Conservation (phyloP, 1,284 basidiomycete genomes). For the Ustilago nuda region DNA sequence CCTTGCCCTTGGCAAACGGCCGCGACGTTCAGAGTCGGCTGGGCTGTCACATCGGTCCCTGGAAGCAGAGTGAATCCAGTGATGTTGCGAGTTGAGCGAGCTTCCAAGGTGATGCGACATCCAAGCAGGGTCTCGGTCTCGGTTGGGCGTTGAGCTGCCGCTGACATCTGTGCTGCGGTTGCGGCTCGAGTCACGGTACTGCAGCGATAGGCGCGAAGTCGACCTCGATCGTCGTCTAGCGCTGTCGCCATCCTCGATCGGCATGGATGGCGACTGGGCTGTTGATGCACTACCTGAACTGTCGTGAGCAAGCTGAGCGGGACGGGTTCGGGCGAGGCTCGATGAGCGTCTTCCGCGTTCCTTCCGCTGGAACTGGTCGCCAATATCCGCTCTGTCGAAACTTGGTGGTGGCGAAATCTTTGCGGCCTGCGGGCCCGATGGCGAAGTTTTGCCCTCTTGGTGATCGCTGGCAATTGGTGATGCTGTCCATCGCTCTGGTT, state of each 20-base stretch:
- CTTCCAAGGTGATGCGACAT: constrained; percentile 24
- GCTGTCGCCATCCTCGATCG: constrained; percentile 17
- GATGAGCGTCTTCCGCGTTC: constrained; percentile 40
- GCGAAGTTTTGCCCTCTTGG: background rate
- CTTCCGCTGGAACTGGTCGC: constrained; percentile 17
- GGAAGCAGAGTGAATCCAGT: constrained; percentile 15
- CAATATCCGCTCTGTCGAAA: constrained; percentile 24
- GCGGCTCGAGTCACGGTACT: constrained; percentile 38
- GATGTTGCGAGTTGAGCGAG: constrained; percentile 29
- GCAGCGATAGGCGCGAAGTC: constrained; percentile 35
- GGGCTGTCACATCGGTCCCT: constrained; percentile 48
- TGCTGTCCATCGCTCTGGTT: constrained; percentile 1
- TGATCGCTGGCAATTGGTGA: background rate
- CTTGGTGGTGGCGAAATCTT: background rate
- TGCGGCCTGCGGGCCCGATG: background rate
- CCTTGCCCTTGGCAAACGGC: constrained; percentile 32
- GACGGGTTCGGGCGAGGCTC: constrained; percentile 41
- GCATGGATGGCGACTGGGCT: constrained; percentile 21
- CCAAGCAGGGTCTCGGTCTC: constrained; percentile 37
- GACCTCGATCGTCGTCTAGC: constrained; percentile 39
- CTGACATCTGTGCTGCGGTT: constrained; percentile 43
- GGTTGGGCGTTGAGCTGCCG: constrained; percentile 43
- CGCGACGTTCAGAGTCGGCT: constrained; percentile 46
- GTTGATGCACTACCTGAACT: constrained; percentile 23
- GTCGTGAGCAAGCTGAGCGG: constrained; percentile 19